These are phyloP conservation scores for Botryotinia calthae DNA, from an alignment of 2,329 filamentous ascomycete species.

Conservation along the genomic window DNA sequence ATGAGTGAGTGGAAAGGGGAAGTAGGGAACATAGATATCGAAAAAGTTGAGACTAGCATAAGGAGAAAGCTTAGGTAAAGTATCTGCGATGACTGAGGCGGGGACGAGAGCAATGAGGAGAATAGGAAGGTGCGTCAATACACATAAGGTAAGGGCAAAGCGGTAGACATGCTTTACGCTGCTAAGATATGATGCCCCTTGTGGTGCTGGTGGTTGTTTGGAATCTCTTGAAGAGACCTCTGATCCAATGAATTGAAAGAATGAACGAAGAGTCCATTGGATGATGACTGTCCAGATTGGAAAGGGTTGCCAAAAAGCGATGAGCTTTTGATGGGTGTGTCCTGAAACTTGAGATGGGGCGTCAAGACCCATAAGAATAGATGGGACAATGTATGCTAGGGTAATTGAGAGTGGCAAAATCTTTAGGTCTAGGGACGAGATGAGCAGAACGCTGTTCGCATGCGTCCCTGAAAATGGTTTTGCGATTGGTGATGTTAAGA, in stretches of 20 bases:
- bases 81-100: constrained; percentile 39
- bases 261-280: constrained; percentile 36
- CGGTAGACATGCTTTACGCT: constrained; percentile 30
- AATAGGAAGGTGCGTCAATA: constrained; percentile 42
- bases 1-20: constrained; percentile 36
- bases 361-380: constrained; percentile 45
- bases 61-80: constrained; percentile 37
- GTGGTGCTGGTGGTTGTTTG: constrained; percentile 32
- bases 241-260: constrained; percentile 23
- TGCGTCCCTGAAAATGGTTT: constrained; percentile 38
- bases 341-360: constrained; percentile 41
- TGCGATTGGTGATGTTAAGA: constrained; percentile 44
- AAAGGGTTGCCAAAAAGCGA: constrained; percentile 51
- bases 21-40: constrained; percentile 42
- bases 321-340: constrained; percentile 47
- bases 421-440: constrained; percentile 31
- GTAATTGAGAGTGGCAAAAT: constrained; percentile 44
- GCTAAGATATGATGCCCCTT: constrained; percentile 29
- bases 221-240: constrained; percentile 23
- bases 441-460: constrained; percentile 35
- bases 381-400: constrained; percentile 46
- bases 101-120: constrained; percentile 44
- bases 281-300: constrained; percentile 46
- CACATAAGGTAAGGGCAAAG: constrained; percentile 43
- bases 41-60: constrained; percentile 40